These are phyloP conservation scores for Mollisiaceae sp. DNA, from an alignment of 2,329 filamentous ascomycete genomes.

Conservation along the genomic window DNA sequence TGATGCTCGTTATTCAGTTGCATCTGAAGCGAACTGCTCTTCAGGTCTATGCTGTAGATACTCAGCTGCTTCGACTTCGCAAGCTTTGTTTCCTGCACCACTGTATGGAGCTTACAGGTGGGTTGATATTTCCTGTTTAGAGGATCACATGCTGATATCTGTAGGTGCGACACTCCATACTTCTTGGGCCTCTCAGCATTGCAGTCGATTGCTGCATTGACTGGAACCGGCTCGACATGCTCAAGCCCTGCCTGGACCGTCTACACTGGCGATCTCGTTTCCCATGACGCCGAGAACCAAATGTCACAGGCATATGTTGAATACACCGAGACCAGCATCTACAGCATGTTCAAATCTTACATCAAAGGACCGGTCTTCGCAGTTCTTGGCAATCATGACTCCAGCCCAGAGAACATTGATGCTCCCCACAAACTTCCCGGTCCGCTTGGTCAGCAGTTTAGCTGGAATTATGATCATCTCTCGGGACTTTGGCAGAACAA, in stretches of 20 bases:
- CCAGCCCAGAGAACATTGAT: constrained; percentile 57
- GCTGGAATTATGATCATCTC: constrained; percentile 63
- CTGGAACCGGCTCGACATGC: constrained; percentile 53
- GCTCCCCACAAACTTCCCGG: constrained; percentile 58
- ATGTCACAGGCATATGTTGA: constrained; percentile 57
- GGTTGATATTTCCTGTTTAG: background rate
- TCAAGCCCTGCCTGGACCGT: constrained; percentile 56
- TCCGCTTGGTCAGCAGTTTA: constrained; percentile 57
- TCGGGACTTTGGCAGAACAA: constrained; percentile 60
- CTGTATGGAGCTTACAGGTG: constrained; percentile 57
- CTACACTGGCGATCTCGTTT: constrained; percentile 62
- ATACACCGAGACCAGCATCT: constrained; percentile 58
- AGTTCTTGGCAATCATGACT: constrained; percentile 63
- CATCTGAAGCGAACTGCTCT: constrained; percentile 59
- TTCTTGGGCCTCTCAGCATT: constrained; percentile 60
- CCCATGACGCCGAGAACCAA: constrained; percentile 58
- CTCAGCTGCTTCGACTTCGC: constrained; percentile 44
- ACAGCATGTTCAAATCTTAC: constrained; percentile 60
- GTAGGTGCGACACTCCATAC: constrained; percentile 60
- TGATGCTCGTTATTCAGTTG: constrained; percentile 58
- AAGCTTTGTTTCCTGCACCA: constrained; percentile 53
- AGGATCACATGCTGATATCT: constrained; percentile 12
- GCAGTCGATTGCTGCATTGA: constrained; percentile 59
- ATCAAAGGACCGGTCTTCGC: constrained; percentile 61
- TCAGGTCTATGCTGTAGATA: constrained; percentile 57